Base-by-base conservation (phyloP, 257 asterid genomes). In the Solanum sitiens region DNA sequence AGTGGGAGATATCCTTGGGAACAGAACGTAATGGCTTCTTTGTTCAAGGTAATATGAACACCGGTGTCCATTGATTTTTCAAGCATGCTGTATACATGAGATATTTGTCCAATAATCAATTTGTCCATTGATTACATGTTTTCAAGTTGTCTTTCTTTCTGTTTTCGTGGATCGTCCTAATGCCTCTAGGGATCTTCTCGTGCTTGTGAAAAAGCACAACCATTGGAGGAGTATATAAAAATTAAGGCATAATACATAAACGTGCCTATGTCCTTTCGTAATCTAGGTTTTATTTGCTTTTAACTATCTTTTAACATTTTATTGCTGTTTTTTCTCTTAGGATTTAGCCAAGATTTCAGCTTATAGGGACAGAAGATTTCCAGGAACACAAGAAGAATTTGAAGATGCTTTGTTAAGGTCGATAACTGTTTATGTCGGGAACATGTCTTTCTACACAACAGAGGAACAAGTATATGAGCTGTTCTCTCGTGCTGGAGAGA, bases 391-490 rank as follows among this genome's bases (percentile, higher is more conserved):
- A 90, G 99, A 96, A 84, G 99, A 97, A 30, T 97, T 94, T 83
- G 99, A 97, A 37, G 94, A 95, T 84, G 94, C 99, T 63, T 92
- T 97, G 73, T 90, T 86, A 86, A 93, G 89, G 67, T 95, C 98
- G 15, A 91, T 93, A 4, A 97, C 99, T n/a, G 92, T 95, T 70
- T 97, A 97, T 80, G 89, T 93, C 9, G 99, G 99, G 89, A 97
- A 97, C 88, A 94, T 97, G 98, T 97, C 99, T 25, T 97, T 97
- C 89, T 97, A 97, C 85, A 94, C 99, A 2, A 97, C 99, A 5
- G 99, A 97, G 92, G 99, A 97, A 94, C 99, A 97, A 90, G 97
- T 96, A 77, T 97, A 95, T 44, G 99, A 97, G 95, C 88, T 97
- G 71, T 95, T 97, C 89, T 88, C 97, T 14, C 94, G 99, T 59